These are phyloP conservation scores for Lachancea sp. DNA, from an alignment of 805 yeast species.

Conservation along the genomic window DNA sequence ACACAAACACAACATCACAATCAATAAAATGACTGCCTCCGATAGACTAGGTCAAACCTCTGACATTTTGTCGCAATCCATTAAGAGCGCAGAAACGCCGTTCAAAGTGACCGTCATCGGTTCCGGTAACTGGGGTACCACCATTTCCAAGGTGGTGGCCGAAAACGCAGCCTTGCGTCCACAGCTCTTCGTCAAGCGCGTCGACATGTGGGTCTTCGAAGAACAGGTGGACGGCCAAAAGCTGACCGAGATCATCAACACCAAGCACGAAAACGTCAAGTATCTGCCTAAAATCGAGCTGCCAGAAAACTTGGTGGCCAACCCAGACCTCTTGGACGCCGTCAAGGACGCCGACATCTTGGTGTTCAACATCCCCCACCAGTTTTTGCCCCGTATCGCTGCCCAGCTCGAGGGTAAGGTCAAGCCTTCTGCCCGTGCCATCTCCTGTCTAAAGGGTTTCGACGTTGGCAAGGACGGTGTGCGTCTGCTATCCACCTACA, in stretches of 20 bases:
- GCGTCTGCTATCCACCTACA: constrained; percentile 70
- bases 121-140: constrained; percentile 98
- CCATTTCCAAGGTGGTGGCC: constrained; percentile 91
- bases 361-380: constrained; percentile 95
- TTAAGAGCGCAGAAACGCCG: constrained; percentile 26
- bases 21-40: constrained; percentile 21
- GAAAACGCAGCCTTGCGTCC: constrained; percentile 76
- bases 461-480: constrained; percentile 84
- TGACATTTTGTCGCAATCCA: constrained; percentile 22
- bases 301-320: constrained; percentile 83
- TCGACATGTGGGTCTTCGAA: constrained; percentile 96
- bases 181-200: constrained; percentile 61
- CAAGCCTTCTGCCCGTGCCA: constrained; percentile 67
- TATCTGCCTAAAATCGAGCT: constrained; percentile 85
- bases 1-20: background rate
- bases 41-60: constrained; percentile 31
- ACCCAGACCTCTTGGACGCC: constrained; percentile 72
- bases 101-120: constrained; percentile 75
- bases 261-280: constrained; percentile 86
- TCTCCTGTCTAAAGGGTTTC: constrained; percentile 93
- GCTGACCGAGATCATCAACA: constrained; percentile 85
- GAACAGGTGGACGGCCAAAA: constrained; percentile 73
- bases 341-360: constrained; percentile 78
- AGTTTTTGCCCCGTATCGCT: constrained; percentile 76
- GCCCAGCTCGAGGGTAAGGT: constrained; percentile 72